Percentiles rank a stretch among this genome's conserved stretches.
Evolutionary conservation across 192 early-diverging fungal species (phyloP).

Genomic region (Mortierella antarctica): DNA sequence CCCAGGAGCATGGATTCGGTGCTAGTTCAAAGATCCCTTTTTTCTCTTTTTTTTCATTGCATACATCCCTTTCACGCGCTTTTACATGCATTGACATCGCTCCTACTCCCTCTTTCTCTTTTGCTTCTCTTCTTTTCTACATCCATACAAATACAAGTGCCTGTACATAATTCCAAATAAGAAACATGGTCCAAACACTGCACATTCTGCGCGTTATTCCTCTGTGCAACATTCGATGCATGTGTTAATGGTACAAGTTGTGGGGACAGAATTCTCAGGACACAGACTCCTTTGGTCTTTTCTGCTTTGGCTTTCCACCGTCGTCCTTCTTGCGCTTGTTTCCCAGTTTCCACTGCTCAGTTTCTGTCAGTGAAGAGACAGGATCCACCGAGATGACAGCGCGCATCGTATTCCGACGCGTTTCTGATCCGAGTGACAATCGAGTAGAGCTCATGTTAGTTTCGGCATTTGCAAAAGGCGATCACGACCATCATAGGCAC

Average conservation of each 20-base stretch:
- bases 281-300: constrained; percentile 6
- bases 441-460: neutral
- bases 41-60: neutral
- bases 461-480: too few species aligned
- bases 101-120: neutral
- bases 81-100: neutral
- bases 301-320: constrained; percentile 5
- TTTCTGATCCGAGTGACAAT: constrained; percentile 46
- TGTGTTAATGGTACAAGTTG: neutral
- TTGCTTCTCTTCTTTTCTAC: constrained; percentile 1
- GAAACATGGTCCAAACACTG: too few species aligned
- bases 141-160: too few species aligned
- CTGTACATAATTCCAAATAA: too few species aligned
- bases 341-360: constrained; percentile 59
- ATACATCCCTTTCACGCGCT: neutral
- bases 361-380: constrained; percentile 41
- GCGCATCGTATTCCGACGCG: constrained; percentile 59
- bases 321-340: constrained; percentile 38
- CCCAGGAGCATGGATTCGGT: too few species aligned
- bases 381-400: constrained; percentile 60
- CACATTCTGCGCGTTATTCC: too few species aligned
- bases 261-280: neutral
- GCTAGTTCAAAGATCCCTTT: neutral
- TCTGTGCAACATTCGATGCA: neutral
- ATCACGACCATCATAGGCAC: neutral